Evolutionary conservation across 768 basidiomycete genomes (phyloP), one percentile per base, ranked within the genome.

Genomic region (Tricholoma matsutake): DNA sequence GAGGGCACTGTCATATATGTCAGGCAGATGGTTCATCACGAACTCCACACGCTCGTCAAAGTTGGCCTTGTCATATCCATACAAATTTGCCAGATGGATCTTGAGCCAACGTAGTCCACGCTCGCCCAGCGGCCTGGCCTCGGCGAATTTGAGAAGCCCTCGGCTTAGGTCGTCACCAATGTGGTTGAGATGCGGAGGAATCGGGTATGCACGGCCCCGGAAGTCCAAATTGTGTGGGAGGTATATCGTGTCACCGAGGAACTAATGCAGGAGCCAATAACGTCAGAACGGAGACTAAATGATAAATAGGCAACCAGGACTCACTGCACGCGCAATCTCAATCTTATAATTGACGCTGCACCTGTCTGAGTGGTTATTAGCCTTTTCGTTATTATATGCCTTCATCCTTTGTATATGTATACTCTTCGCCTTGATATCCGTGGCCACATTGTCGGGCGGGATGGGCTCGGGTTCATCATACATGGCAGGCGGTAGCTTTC

Each of bases 191-290:
- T 98, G 94, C 4, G 96, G 94, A 1, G 96, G 96, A 45, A 97
- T 88, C 10, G 97, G 96, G 71, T 99, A 99, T 0, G 96, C 94
- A 56, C 96, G 89, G 7, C 97, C 97, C 61, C 96, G 87, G 82
- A 98, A 99, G 75, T 99, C 97, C 67, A 98, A 79, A 73, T 97
- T 98, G 73, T 98, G 96, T 0, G 96, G 96, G 54, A 96, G 80
- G 75, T 94, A 98, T 72, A 98, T 88, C 0, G 78, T 85, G 65
- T 97, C 96, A 58, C 86, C 85, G 55, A 96, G 78, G 82, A 96
- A 97, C 88, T 93, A 60, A 25, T 4, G 28, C 13, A 3, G n/a
- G 1, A 3, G 28, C 2, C 13, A 28, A 61, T 29, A 51, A 61
- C 22, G 63, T 62, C 63, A 54, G 64, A 47, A 61, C 25, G 5